Base-by-base conservation (phyloP, 306 rosid genomes). In the Corylus heterophylla region DNA sequence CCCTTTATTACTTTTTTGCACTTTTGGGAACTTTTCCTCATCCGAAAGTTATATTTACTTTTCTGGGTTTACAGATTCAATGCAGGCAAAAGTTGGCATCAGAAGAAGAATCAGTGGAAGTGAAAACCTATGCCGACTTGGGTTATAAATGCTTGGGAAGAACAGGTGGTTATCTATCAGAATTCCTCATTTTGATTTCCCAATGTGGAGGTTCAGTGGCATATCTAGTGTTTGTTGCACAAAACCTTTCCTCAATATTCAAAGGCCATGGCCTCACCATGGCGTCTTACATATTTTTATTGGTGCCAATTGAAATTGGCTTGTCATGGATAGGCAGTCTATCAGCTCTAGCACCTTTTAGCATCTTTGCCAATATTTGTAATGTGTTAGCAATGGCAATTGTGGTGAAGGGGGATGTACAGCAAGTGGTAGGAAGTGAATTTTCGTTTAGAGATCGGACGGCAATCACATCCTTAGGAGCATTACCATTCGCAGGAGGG, bases 401-500 rank as follows among this genome's bases (percentile, higher is more conserved):
- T 76, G 90, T 95, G 79, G 81, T 91, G 77, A 91, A 89, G 84
- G 94, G 90, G 79, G 98, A 92, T 74, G 78, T 91, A 83, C 87
- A 78, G 37, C 82, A 78, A 54, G 85, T 82, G 31, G 1, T 89
- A 1, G 73, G 49, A 22, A 89, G 79, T 20, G 89, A 80, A 55
- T 84, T 89, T 81, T 84, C 94, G 3, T 88, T 95, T 81, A 64
- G 59, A 13, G 78, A 89, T 54, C 88, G 97, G 83, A 90, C 92
- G 0, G 87, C 89, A 0, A 75, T 94, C 79, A 89, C 97, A 31
- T 91, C 95, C 17, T 64, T 92, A 72, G 90, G 94, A 44, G 98
- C 97, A n/a, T 79, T 92, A 83, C 94, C 98, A 2, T 92, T 90
- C 69, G 97, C 98, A 14, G 97, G 89, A 64, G 97, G 98, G 25